Evolutionary conservation across 2,329 filamentous ascomycete genomes (phyloP), one percentile per base, ranked within the genome.

Genomic region (Thelonectria rubi): DNA sequence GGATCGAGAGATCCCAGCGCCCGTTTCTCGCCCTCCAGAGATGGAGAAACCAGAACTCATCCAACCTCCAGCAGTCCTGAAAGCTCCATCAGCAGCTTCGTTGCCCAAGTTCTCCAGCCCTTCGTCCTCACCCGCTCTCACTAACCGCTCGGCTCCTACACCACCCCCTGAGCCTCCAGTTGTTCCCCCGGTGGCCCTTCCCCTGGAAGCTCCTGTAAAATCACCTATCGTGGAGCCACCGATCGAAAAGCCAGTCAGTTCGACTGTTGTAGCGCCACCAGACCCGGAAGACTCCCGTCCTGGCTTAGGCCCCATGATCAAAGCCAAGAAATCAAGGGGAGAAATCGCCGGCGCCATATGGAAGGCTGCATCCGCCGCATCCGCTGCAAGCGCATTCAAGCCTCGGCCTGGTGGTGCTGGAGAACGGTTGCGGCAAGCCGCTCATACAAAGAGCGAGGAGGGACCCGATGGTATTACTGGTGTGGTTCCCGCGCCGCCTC

Each of bases 401-500:
- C 94, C 94, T 18, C 88, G 94, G 60, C 89, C 90, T 34, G 94
- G 94, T 59, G 94, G 94, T 65, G 94, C 93, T 20, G 93, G 88
- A 53, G 93, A 96, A 64, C 89, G 91, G 53, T 80, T 97, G 55
- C 83, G 90, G 57, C 86, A 89, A 53, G 82, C 34, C 34, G 34
- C 84, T 37, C 84, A 87, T 58, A 81, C 80, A 65, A 87, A 85
- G 58, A 76, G 77, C n/a, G 79, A 78, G 3, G 86, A 90, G 21
- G 93, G 91, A 5, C 91, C 93, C 7, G 94, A 97, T 78, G 94
- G 94, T 2, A 97, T 97, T 66, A 97, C 90, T 12, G 87, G 90
- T 40, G 94, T 97, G 39, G 91, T 97, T 20, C 92, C 92, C 21
- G 91, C 93, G 3, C 93, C 94, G 2, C 85, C 81, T 14, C 80